A percentile compares a stretch with the other conserved stretches of the same genome.
Conservation (phyloP, 257 asterid species). For the Eucommia ulmoides region DNA sequence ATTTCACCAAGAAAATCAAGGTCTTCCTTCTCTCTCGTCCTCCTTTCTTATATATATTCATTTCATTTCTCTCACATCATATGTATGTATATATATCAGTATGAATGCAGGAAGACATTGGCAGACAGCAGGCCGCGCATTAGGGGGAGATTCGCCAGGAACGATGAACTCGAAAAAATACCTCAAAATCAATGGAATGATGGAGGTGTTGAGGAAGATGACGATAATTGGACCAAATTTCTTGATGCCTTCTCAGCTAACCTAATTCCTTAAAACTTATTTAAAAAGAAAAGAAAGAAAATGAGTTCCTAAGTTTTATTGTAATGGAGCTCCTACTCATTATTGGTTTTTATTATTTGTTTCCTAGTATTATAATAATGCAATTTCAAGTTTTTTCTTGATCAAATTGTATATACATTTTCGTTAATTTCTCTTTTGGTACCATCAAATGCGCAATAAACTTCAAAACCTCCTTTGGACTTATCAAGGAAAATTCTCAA, state of each 20-base stretch:
- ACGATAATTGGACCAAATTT: conserved; percentile 58
- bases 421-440: too few species aligned
- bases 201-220: conserved; percentile 31
- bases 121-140: conserved; percentile 88
- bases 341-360: too few species aligned
- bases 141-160: conserved; percentile 75
- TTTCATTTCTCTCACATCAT: background rate
- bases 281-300: too few species aligned
- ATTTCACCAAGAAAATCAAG: conserved; percentile 90
- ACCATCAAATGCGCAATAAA: too few species aligned
- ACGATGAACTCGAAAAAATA: conserved; percentile 45
- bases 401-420: too few species aligned
- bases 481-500: too few species aligned
- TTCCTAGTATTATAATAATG: too few species aligned
- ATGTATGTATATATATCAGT: conserved; percentile 22
- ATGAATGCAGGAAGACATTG: conserved; percentile 82
- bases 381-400: too few species aligned
- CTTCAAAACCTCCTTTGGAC: too few species aligned
- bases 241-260: conserved; percentile 53
- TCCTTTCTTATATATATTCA: background rate
- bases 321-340: too few species aligned
- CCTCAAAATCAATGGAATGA: conserved; percentile 40
- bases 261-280: conserved; percentile 42
- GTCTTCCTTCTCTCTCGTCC: conserved; percentile 11
- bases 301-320: too few species aligned